Evolutionary conservation across 2,329 filamentous ascomycete genomes (phyloP).

Genomic region (Alternaria sp.): DNA sequence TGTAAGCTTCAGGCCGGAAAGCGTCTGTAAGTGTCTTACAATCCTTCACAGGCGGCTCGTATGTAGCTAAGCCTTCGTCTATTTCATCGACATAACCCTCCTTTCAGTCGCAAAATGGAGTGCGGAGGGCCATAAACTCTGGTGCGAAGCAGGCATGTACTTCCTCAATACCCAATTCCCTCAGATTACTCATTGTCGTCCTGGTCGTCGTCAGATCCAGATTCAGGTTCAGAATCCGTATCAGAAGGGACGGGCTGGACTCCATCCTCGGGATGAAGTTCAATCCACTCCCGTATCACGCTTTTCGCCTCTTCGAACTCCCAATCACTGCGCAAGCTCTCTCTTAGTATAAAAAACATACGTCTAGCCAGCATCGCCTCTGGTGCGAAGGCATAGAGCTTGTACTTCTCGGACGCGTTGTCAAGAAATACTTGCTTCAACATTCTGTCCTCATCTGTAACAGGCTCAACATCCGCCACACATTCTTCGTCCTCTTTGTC

Average conservation of each 20-base stretch:
- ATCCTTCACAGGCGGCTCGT: background rate
- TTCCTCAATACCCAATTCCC: too few species aligned
- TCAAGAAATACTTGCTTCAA: constrained; percentile 43
- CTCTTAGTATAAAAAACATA: constrained; percentile 1
- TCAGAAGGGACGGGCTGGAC: background rate
- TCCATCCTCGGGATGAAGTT: constrained; percentile 13
- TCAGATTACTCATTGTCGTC: background rate
- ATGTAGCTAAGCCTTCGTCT: constrained; percentile 3
- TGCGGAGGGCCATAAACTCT: constrained; percentile 27
- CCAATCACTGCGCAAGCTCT: background rate
- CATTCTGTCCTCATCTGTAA: constrained; percentile 9
- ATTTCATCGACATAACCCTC: background rate
- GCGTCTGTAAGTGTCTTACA: background rate
- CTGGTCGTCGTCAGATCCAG: background rate
- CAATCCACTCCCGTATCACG: constrained; percentile 14
- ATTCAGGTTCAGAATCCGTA: background rate
- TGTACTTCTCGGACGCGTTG: constrained; percentile 33
- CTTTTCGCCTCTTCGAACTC: constrained; percentile 1
- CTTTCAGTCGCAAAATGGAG: constrained; percentile 15
- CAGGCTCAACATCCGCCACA: background rate
- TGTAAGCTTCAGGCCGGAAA: background rate
- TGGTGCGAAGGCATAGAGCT: constrained; percentile 33
- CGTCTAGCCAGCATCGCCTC: constrained; percentile 30
- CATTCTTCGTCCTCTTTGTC: background rate
- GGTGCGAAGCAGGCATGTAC: constrained; percentile 32